Base-by-base conservation (phyloP, 2,329 filamentous ascomycete genomes). In the Clonostachys sp. region DNA sequence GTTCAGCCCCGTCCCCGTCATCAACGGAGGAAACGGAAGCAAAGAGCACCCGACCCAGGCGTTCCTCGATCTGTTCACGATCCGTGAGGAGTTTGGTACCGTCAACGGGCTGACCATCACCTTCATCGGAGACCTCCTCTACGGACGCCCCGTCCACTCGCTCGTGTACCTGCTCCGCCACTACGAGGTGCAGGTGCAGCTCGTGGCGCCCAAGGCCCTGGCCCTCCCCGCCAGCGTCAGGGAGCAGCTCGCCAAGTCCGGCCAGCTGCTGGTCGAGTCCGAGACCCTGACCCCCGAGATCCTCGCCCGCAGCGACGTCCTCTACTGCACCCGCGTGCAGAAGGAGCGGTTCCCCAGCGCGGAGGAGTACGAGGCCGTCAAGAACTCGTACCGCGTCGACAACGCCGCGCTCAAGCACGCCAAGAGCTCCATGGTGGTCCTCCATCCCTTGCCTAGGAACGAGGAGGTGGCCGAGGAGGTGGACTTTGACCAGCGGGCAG, bases 31-130 rank as follows among this genome's bases (percentile, higher is more conserved):
- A 45, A 99, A 99, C 65, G 94, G 94, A 53, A 91, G 87, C 70
- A 85, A 89, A 59, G 94, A 99, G 73, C 94, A 99, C 71, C 94
- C 94, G 1, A 99, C 94, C 0, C 94, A 99, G 71, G 94, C 94
- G 1, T 94, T 99, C 79, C 77, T 99, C 18, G 94, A 99, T 61
- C 85, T 99, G 49, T 99, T 96, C 76, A 97, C 94, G 47, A 99
- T 99, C 62, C 89, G 94, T 56, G 94, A 99, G 70, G 94, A 99
- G 69, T 79, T 97, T 9, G 94, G 94, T 53, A 96, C 91, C 0
- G 92, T 97, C 48, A 91, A 92, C 62, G 92, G 92, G 45, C 77
- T 99, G 53, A 97, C 90, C 41, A 95, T 99, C 62, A 99, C 94
- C 45, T 99, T 99, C 67, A 79, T 90, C 41, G 94, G 94, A 59